Evolutionary conservation across 2,329 filamentous ascomycete genomes (phyloP).

Genomic region (Thermothelomyces thermophilus): DNA sequence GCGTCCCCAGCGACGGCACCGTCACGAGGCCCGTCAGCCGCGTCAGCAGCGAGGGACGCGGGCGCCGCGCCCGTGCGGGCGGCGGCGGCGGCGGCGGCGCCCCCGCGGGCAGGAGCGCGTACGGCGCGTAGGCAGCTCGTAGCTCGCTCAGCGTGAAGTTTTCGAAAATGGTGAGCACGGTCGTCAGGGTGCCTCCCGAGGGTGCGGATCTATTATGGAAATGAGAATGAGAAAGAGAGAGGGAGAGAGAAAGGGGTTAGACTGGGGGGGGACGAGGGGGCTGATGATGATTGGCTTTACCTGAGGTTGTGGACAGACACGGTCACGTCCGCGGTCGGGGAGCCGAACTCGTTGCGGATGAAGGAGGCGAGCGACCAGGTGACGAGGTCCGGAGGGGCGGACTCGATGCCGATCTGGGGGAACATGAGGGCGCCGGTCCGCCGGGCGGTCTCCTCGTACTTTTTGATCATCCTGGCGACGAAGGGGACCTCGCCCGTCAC

Average conservation of each 20-base stretch:
- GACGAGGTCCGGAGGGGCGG: constrained; percentile 53
- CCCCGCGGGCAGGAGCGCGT: constrained; percentile 45
- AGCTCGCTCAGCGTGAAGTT: constrained; percentile 44
- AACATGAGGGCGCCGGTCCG: constrained; percentile 52
- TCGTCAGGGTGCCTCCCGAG: constrained; percentile 63
- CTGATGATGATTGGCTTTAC: constrained; percentile 28
- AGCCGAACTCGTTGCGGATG: constrained; percentile 42
- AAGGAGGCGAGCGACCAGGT: constrained; percentile 47
- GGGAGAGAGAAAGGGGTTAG: too few species aligned
- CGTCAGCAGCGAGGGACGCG: constrained; percentile 35
- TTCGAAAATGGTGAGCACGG: constrained; percentile 55
- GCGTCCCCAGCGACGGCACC: constrained; percentile 47
- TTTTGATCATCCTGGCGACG: constrained; percentile 53
- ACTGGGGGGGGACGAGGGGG: constrained; percentile 1
- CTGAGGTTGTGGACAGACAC: constrained; percentile 41
- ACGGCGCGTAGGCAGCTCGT: constrained; percentile 41
- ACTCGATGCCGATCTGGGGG: constrained; percentile 57
- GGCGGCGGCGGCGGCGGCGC: background rate
- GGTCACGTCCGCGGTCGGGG: constrained; percentile 47
- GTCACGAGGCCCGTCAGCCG: constrained; percentile 44
- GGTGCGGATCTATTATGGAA: constrained; percentile 40
- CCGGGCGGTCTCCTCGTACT: constrained; percentile 49
- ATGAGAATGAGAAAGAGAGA: too few species aligned
- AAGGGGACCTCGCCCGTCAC: constrained; percentile 56
- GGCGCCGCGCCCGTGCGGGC: too few species aligned